Conservation (phyloP, 2,329 filamentous ascomycete species). For the Cephalotrichum gorgonifer region DNA sequence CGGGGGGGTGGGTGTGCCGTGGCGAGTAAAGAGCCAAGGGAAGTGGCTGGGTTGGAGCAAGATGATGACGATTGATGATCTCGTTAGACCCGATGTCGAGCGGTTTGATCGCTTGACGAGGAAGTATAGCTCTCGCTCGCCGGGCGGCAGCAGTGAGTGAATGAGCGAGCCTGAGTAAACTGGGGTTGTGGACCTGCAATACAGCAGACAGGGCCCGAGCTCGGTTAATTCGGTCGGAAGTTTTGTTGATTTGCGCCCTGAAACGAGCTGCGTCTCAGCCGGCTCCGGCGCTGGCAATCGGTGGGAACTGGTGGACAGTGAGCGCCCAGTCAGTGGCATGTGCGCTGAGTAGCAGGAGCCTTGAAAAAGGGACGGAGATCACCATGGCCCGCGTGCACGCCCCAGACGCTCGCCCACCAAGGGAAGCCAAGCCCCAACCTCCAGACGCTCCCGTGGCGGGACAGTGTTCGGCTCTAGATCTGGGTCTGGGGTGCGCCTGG, state of each 20-base stretch:
- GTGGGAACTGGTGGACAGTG: not conserved
- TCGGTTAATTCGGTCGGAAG: not conserved
- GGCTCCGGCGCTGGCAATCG: not conserved
- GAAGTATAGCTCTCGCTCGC: too few species aligned
- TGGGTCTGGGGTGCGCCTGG: not conserved
- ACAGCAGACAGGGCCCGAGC: not conserved
- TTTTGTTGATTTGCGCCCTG: not conserved
- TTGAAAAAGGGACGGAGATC: not conserved
- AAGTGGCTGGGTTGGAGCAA: too few species aligned
- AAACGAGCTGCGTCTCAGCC: constrained; percentile 1
- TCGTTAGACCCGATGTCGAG: not conserved
- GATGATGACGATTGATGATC: not conserved
- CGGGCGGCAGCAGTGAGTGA: too few species aligned
- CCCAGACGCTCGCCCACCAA: too few species aligned
- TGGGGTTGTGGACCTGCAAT: too few species aligned
- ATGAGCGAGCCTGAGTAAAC: too few species aligned
- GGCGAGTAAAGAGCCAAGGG: too few species aligned
- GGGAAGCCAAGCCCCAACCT: not conserved
- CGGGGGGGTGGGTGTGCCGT: too few species aligned
- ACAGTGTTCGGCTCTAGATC: not conserved
- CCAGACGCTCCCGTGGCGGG: not conserved
- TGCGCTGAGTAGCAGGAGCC: constrained; percentile 1
- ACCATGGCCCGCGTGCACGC: not conserved
- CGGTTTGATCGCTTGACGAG: constrained; percentile 5
- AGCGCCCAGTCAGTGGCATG: constrained; percentile 1